Base-by-base conservation (phyloP, 768 basidiomycete genomes). In the Naganishia kalamii region DNA sequence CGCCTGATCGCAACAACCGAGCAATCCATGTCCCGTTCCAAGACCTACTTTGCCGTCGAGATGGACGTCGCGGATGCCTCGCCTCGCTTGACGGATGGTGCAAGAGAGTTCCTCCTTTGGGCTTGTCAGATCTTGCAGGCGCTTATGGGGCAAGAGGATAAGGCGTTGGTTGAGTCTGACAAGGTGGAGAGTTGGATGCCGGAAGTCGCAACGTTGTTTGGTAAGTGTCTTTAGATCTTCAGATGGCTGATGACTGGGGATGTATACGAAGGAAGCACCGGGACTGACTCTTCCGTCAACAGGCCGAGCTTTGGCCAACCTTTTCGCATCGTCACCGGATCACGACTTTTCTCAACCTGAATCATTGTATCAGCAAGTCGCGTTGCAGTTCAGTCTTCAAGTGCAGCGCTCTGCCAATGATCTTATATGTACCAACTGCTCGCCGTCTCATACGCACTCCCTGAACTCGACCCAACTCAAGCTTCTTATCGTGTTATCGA, bases 111-210 rank as follows among this genome's bases (percentile, higher is more conserved):
- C 7, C 64, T 65, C 21, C 29, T 37, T 8, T 52, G 47, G 12
- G 25, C 54, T 51, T 62, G 66, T 30, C 49, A 63, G 13, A 23
- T 68, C 5, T 33, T 57, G 4, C 44, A 59, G 32, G 23, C 35
- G 4, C 37, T 68, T 29, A 60, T 68, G 35, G 54, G 52, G 25
- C 54, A 49, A 15, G 60, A 54, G 29, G 66, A 68, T 48, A 47
- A 35, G 21, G 40, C 61, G 5, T 27, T 64, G 40, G 60, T 54
- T 25, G 11, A 41, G 40, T 52, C 60, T 7, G 62, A 60, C 15
- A 64, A 64, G 47, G 62, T 68, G 17, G 66, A 68, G 29, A 27
- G 19, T 17, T 68, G 66, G 66, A 41, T 63, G 21, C 35, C 62
- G n/a, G 62, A 63, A 13, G 62, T 54, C 5, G 66, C 66, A 27